Base-by-base conservation (phyloP, 257 asterid genomes). In the Mitragyna speciosa region DNA sequence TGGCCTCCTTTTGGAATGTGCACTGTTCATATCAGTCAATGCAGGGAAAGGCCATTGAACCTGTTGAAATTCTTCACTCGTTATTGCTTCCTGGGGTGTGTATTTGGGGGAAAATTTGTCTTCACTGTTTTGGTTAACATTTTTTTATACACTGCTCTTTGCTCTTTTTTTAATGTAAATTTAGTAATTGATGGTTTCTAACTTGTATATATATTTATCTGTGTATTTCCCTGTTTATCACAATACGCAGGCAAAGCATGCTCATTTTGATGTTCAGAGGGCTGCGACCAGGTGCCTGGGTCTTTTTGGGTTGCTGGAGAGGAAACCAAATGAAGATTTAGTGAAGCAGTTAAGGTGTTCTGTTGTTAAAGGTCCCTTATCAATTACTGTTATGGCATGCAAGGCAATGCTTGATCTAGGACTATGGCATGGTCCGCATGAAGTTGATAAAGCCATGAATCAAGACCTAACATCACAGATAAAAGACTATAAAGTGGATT, bases 1-100 rank as follows among this genome's bases (percentile, higher is more conserved):
- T 82, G 91, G 93, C 52, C 97, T 95, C 74, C 97, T 95, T 80
- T 76, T 95, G 87, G 97, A 92, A 86, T 89, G 92, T 81, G 80
- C 88, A 67, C 87, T n/a, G 84, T 79, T 93, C 99, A 48, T 91
- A 92, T 85, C 86, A 84, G 69, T 78, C 84, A 84, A 92, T 93
- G 94, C 90, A 85, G 72, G 94, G 97, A 83, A 88, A 79, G 58
- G 91, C 92, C 71, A 92, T 92, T 76, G 94, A 91, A 75, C 96
- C 97, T 75, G 72, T 82, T 84, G 98, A 93, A 81, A 87, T 95
- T 86, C 89, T 95, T 81, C 89, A 87, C 47, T 92, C 97, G 47
- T 79, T 95, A 76, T 86, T 95, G 93, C 97, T 93, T 80, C 98
- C 99, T 47, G 98, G 96, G 92, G 99, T 95, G 89, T 82, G 88